phyloP scores from a whole-genome alignment of 1,284 basidiomycete genomes.

The Polyporus tsugae region DNA sequence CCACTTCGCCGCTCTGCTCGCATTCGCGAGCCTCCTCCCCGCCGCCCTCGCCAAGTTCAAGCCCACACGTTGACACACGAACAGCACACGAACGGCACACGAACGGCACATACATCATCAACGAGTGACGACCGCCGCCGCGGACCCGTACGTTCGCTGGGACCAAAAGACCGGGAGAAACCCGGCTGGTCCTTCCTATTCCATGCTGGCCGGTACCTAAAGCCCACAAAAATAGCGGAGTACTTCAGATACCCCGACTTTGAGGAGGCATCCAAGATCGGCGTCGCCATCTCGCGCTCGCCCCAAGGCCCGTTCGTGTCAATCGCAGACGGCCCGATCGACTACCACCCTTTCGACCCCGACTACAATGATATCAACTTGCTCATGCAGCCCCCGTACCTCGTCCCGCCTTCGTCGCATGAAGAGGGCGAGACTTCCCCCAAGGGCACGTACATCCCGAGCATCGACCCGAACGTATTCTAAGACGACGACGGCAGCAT shows the following conservation, averaged over 20 bases:
- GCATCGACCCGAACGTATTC: constrained; percentile 22
- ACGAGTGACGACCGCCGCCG: constrained; percentile 16
- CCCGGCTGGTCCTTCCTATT: constrained; percentile 23
- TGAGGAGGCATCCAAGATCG: constrained; percentile 24
- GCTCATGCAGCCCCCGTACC: constrained; percentile 19
- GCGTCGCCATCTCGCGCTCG: constrained; percentile 20
- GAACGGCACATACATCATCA: constrained; percentile 20
- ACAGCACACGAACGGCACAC: too few relatives aligned
- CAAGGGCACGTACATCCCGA: constrained; percentile 21
- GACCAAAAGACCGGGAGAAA: constrained; percentile 17
- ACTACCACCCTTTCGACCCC: constrained; percentile 24
- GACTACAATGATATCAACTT: constrained; percentile 22
- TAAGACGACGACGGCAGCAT: constrained; percentile 22
- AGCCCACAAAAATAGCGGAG: constrained; percentile 14
- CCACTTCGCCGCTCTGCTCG: constrained; percentile 11
- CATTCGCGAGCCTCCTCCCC: constrained; percentile 9
- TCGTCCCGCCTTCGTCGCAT: constrained; percentile 15
- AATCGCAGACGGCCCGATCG: constrained; percentile 18
- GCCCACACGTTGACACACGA: constrained; percentile 12
- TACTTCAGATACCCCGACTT: constrained; percentile 26
- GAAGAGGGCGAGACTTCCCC: constrained; percentile 15
- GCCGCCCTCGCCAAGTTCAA: neutral
- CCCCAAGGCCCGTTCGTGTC: constrained; percentile 20
- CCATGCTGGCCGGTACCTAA: constrained; percentile 20
- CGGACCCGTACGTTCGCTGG: constrained; percentile 20